Conservation (phyloP, 176 grass and related monocot genomes). For the Triticum urartu region DNA sequence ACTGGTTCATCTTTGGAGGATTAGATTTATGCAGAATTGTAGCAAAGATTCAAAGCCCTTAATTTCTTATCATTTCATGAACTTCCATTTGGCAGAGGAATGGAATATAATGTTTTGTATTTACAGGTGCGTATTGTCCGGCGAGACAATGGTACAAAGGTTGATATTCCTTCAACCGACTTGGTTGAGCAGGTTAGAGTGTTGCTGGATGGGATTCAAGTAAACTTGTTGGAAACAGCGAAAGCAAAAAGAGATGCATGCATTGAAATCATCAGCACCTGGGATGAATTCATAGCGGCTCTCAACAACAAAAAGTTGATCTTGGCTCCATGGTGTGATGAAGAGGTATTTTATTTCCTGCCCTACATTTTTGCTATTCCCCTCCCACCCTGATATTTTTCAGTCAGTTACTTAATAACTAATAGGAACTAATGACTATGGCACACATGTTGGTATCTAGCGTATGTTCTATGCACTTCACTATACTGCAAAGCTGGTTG, state of each 20-base stretch:
- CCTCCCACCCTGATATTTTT: not conserved
- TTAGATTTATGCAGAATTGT: not conserved
- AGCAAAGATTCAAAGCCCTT: slow-evolving; percentile 1
- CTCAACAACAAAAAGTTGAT: slow-evolving; percentile 72
- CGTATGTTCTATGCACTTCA: not conserved
- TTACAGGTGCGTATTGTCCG: slow-evolving; percentile 76
- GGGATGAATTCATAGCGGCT: slow-evolving; percentile 79
- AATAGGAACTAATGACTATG: not conserved
- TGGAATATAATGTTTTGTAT: not conserved
- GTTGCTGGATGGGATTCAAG: slow-evolving; percentile 61
- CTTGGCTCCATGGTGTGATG: slow-evolving; percentile 86
- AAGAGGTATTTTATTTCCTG: slow-evolving; percentile 52
- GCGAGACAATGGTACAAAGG: slow-evolving; percentile 80
- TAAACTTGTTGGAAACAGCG: slow-evolving; percentile 71
- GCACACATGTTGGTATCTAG: not conserved
- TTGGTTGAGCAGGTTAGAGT: slow-evolving; percentile 65
- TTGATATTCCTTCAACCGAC: slow-evolving; percentile 58
- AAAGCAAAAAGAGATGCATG: slow-evolving; percentile 88
- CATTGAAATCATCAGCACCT: slow-evolving; percentile 64
- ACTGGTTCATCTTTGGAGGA: not conserved
- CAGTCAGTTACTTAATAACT: not conserved
- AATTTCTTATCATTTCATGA: not conserved
- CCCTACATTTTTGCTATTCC: not conserved
- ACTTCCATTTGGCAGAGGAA: not conserved
- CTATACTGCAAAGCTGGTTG: not conserved